These are phyloP conservation scores for Leccinum aurantiacum DNA, from an alignment of 768 basidiomycete genomes.

Conservation along the genomic window DNA sequence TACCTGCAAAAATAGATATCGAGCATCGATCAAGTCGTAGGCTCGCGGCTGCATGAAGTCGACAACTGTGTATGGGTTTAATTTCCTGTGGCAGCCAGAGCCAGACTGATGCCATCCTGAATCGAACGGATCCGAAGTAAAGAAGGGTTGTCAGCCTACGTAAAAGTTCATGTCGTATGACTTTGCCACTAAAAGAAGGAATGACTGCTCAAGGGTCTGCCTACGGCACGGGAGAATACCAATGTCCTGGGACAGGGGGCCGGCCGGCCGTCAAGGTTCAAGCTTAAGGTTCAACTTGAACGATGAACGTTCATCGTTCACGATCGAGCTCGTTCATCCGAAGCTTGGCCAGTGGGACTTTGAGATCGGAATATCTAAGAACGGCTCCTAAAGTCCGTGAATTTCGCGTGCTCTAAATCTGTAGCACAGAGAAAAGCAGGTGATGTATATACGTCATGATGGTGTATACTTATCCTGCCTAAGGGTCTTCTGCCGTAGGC, in stretches of 20 bases:
- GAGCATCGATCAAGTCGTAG: background rate
- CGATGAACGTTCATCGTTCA: background rate
- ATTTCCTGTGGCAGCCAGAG: background rate
- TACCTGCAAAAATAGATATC: background rate
- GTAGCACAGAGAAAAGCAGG: too few relatives aligned
- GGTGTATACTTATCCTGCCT: too few relatives aligned
- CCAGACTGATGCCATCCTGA: background rate
- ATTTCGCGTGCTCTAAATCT: too few relatives aligned
- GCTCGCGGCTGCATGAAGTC: background rate
- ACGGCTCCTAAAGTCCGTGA: background rate
- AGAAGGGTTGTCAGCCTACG: background rate
- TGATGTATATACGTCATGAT: too few relatives aligned
- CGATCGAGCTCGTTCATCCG: background rate
- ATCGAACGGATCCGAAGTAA: background rate
- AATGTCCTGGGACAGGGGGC: background rate
- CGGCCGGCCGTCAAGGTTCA: background rate
- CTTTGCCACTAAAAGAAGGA: background rate
- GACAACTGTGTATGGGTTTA: background rate
- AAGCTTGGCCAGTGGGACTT: background rate
- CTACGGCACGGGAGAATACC: background rate
- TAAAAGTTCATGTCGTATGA: background rate
- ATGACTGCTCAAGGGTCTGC: too few relatives aligned
- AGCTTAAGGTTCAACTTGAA: background rate
- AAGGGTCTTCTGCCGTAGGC: too few relatives aligned
- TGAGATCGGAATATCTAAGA: background rate